Evolutionary conservation across 345 rosid species (phyloP), one percentile per base, ranked within the genome.

Genomic region (Mercurialis annua): DNA sequence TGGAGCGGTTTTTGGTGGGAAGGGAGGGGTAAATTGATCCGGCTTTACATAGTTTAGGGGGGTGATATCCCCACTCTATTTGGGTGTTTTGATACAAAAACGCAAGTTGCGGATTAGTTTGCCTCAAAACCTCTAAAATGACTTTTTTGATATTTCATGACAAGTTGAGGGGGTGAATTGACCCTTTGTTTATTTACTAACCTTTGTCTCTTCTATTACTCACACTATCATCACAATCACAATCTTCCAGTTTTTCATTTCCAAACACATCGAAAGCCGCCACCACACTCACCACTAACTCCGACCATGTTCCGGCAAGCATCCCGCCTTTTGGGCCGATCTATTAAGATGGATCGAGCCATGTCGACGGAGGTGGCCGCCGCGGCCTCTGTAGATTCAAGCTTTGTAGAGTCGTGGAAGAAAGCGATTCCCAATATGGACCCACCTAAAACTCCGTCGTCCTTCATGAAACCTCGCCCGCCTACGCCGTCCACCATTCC

Each of bases 381-480:
- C 66, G 49, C 82, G n/a, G 44, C 80, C 51, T 16, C 81, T 1
- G 73, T 26, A 30, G 94, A 87, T 73, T 64, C 87, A 0, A 42
- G 69, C 34, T 89, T 92, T 75, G 49, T 75, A 14, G 89, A 86
- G 17, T 23, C 87, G 40, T 89, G 98, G 98, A 85, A 81, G 77
- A 87, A 86, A 67, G 83, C 81, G 73, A 66, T 81, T 31, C 98
- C 94, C 21, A 85, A 79, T 71, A 75, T 87, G 11, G 96, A 89
- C 17, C 96, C 98, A 0, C 96, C 98, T 0, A 84, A 71, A 78
- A 89, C 96, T 62, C 98, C 94, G 14, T 79, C 83, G 17, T 23
- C 92, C 8, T 92, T 69, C 81, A 86, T 92, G 96, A 23, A 62
- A 38, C 79, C 96, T 62, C 69, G 64, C 51, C 90, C 92, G 7